Evolutionary conservation across 1,284 basidiomycete genomes (phyloP), one percentile per base, ranked within the genome.

Genomic region (Thecaphora frezii): DNA sequence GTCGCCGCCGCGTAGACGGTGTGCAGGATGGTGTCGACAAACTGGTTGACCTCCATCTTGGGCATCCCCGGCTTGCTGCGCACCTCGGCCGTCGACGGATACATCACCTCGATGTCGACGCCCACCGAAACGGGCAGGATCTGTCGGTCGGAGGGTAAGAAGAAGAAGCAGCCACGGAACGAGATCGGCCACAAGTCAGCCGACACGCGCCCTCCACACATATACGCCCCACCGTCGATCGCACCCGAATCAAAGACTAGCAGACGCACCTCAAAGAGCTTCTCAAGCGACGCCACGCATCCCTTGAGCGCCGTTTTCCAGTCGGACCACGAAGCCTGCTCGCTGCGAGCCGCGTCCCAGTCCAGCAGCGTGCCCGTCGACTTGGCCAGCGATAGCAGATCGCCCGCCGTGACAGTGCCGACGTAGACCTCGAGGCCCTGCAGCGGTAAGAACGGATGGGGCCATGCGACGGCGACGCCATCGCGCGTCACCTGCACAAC

Each of bases 401-500:
- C 92, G 2, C 82, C 82, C 22, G 88, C 82, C 2, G 89, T 91
- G 43, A 97, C 85, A 76, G 93, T 90, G 5, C 87, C 85, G 3
- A 97, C 89, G 25, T 87, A 86, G 9, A 97, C 82, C 64, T 93
- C 88, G 66, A 91, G 86, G 2, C 85, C 85, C 2, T 53, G 28
- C 43, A 89, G 84, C 1, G 93, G 91, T 21, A 98, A 82, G 23
- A 82, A 80, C 83, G 85, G 87, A 16, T 86, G 84, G 16, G 87
- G 82, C 78, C 84, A 96, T 0, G 90, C 84, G 28, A 98, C 90
- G 0, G 96, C 90, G 21, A 91, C 86, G 25, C 88, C 81, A 79
- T 98, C 94, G 58, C 87, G 86, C 3, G 94, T 97, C 51, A 97
- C 89, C 81, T 98, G 96, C 8, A 98, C 87, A 21, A 88, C 85